A percentile compares a stretch with the other conserved stretches of the same genome.
Evolutionary conservation across 208 protist genomes (phyloP).

Genomic region (Leishmania tropica): DNA sequence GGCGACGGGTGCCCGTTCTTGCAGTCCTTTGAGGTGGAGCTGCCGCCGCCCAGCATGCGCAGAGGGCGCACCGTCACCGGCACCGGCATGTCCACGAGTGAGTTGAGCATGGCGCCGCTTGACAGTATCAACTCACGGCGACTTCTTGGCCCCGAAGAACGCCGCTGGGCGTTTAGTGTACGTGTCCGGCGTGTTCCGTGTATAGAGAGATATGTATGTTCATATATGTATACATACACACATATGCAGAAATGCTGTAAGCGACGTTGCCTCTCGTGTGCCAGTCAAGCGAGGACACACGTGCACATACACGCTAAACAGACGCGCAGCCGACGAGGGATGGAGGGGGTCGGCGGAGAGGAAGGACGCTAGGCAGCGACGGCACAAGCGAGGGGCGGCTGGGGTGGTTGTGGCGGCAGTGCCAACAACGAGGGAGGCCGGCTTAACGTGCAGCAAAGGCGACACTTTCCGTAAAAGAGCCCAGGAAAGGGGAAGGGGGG

Average conservation of each 20-base stretch:
- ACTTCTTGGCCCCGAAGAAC: background rate
- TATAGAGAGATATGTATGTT: too few species aligned
- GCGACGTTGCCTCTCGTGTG: background rate
- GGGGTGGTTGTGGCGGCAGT: background rate
- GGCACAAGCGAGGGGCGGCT: background rate
- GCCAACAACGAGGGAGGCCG: conserved; percentile 10
- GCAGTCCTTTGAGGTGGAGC: conserved; percentile 9
- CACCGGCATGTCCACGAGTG: conserved; percentile 7
- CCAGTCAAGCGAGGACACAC: background rate
- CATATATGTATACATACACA: too few species aligned
- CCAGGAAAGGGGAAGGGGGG: background rate
- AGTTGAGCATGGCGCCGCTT: conserved; percentile 11
- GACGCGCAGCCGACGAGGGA: background rate
- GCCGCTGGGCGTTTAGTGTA: background rate
- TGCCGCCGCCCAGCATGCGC: conserved; percentile 24
- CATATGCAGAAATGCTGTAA: too few species aligned
- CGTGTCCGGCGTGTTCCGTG: background rate
- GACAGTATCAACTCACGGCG: background rate
- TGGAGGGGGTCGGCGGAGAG: background rate
- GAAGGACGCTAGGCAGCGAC: background rate
- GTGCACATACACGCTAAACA: background rate
- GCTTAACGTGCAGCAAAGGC: background rate
- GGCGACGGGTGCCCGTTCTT: background rate
- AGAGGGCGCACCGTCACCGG: conserved; percentile 20
- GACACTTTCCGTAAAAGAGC: background rate